These are phyloP conservation scores for Microsporum audouinii DNA, from an alignment of 2,329 filamentous ascomycete species.

Conservation along the genomic window DNA sequence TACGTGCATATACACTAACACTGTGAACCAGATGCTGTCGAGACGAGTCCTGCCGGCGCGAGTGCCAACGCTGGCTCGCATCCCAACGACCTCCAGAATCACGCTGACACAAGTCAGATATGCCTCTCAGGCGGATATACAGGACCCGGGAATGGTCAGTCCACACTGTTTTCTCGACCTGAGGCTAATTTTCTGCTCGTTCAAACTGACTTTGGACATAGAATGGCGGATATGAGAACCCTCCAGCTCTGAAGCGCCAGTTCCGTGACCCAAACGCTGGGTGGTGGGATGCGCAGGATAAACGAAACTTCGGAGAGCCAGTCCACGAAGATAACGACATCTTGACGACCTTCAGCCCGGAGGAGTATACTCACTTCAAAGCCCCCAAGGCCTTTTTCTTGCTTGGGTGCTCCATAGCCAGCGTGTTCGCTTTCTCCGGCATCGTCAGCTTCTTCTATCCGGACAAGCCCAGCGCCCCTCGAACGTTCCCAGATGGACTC, in stretches of 20 bases:
- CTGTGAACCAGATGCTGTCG: conserved; percentile 31
- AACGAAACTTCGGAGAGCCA: conserved; percentile 91
- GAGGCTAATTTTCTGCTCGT: neutral
- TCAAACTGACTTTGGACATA: conserved; percentile 15
- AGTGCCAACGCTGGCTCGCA: conserved; percentile 28
- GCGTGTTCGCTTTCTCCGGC: conserved; percentile 54
- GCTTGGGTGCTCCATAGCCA: conserved; percentile 54
- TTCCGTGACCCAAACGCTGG: conserved; percentile 84
- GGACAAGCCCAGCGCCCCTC: conserved; percentile 57
- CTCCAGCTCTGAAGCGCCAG: conserved; percentile 63
- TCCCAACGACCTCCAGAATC: conserved; percentile 15
- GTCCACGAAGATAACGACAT: conserved; percentile 95
- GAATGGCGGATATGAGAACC: conserved; percentile 40
- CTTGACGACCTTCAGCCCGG: conserved; percentile 75
- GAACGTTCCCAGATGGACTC: conserved; percentile 57
- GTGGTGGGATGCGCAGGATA: conserved; percentile 97
- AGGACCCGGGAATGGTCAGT: conserved; percentile 36
- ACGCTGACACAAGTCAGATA: conserved; percentile 28
- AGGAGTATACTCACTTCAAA: conserved; percentile 77
- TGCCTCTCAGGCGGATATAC: conserved; percentile 29
- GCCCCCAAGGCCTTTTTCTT: conserved; percentile 59
- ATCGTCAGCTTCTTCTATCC: conserved; percentile 59
- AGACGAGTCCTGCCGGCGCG: conserved; percentile 33
- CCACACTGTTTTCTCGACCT: neutral
- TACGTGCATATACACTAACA: neutral